Conservation (phyloP, 1,284 basidiomycete genomes). For the Cutaneotrichosporon sp. region DNA sequence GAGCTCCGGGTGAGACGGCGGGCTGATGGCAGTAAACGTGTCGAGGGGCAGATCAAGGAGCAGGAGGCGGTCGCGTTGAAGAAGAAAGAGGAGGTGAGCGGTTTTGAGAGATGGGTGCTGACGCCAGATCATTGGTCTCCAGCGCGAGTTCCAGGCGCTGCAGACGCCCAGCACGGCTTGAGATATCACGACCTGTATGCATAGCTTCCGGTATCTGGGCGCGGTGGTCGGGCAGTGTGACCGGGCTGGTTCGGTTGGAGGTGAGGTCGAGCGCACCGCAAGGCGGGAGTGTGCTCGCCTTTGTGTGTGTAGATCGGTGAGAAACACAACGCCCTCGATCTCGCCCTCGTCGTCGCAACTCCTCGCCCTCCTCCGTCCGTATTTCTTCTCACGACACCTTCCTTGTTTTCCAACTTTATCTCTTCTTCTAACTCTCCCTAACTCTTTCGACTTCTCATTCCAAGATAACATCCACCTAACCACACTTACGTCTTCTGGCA, state of each 20-base stretch:
- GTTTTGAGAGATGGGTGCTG: neutral
- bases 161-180: conserved; percentile 28
- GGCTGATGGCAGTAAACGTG: conserved; percentile 61
- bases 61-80: conserved; percentile 66
- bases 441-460: too few relatives aligned
- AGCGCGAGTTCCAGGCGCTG: conserved; percentile 43
- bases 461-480: neutral
- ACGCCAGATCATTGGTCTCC: conserved; percentile 38
- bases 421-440: neutral
- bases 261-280: too few relatives aligned
- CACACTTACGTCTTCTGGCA: neutral
- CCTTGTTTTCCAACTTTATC: neutral
- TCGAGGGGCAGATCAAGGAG: conserved; percentile 74
- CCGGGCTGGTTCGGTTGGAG: neutral
- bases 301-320: too few relatives aligned
- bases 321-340: too few relatives aligned
- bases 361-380: neutral
- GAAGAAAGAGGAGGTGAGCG: conserved; percentile 69
- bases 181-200: conserved; percentile 2
- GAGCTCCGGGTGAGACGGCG: conserved; percentile 36
- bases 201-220: conserved; percentile 1
- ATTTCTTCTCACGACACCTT: neutral
- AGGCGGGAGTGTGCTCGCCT: too few relatives aligned
- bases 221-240: neutral
- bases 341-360: too few relatives aligned